A percentile compares a stretch with the other conserved stretches of the same genome.
phyloP scores from a whole-genome alignment of 768 basidiomycete species.

The Lactarius akahatsu region DNA sequence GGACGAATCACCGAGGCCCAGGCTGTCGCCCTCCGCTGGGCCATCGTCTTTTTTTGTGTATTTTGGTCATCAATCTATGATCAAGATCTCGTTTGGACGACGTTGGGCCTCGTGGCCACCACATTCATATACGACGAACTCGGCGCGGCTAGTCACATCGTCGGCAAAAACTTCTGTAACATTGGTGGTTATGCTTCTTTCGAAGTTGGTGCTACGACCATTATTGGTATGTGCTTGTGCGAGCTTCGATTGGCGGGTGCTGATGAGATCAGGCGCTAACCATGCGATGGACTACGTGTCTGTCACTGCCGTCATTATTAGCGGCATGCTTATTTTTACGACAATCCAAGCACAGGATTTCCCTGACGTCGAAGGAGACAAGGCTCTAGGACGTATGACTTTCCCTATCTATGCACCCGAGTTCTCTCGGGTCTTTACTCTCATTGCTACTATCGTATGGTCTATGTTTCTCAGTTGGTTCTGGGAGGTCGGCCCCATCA shows the following conservation, averaged over 20 bases:
- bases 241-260: slow-evolving; percentile 16
- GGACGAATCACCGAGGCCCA: slow-evolving; percentile 30
- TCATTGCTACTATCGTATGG: slow-evolving; percentile 31
- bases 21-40: slow-evolving; percentile 29
- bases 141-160: slow-evolving; percentile 22
- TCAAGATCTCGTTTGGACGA: slow-evolving; percentile 24
- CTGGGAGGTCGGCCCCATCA: slow-evolving; percentile 30
- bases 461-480: slow-evolving; percentile 29
- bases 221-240: slow-evolving; percentile 25
- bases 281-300: slow-evolving; percentile 28
- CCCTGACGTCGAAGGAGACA: slow-evolving; percentile 32
- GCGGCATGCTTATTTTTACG: slow-evolving; percentile 31
- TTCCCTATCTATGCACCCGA: slow-evolving; percentile 31
- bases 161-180: slow-evolving; percentile 31
- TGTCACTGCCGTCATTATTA: slow-evolving; percentile 29
- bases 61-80: slow-evolving; percentile 24
- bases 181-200: slow-evolving; percentile 31
- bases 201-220: slow-evolving; percentile 30
- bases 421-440: slow-evolving; percentile 29
- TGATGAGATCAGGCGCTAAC: slow-evolving; percentile 23
- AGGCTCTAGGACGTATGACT: slow-evolving; percentile 29
- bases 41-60: slow-evolving; percentile 28
- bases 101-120: slow-evolving; percentile 29
- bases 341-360: slow-evolving; percentile 35
- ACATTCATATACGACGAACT: slow-evolving; percentile 30